A percentile compares a stretch with the other conserved stretches of the same genome.
Evolutionary conservation across 2,329 filamentous ascomycete species (phyloP).

Genomic region (Reticulascus tulasneorum): DNA sequence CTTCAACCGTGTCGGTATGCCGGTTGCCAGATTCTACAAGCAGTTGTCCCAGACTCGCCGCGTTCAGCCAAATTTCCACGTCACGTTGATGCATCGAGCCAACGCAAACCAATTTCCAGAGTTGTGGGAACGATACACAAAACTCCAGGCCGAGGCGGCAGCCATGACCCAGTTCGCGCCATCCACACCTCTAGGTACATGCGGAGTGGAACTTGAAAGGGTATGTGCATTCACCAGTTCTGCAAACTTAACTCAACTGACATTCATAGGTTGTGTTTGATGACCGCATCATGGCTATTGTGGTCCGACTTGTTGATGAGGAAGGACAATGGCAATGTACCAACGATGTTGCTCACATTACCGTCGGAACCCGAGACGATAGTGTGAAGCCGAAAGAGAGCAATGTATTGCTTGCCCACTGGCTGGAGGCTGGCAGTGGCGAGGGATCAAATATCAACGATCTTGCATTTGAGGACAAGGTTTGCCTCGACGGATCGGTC

Average conservation of each 20-base stretch:
- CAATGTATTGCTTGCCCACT: slow-evolving; percentile 74
- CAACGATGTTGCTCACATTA: slow-evolving; percentile 82
- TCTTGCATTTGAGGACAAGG: slow-evolving; percentile 45
- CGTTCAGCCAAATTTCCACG: slow-evolving; percentile 83
- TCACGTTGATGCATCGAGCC: slow-evolving; percentile 85
- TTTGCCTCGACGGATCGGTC: slow-evolving; percentile 43
- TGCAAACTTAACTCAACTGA: not conserved
- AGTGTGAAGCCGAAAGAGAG: slow-evolving; percentile 89
- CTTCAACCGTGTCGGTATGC: slow-evolving; percentile 48
- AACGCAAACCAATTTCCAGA: slow-evolving; percentile 56
- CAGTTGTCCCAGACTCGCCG: slow-evolving; percentile 70
- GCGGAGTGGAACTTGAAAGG: slow-evolving; percentile 60
- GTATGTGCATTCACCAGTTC: slow-evolving; percentile 27
- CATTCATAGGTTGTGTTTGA: slow-evolving; percentile 70
- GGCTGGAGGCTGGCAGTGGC: slow-evolving; percentile 58
- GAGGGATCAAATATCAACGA: slow-evolving; percentile 42
- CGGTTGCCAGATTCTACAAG: slow-evolving; percentile 65
- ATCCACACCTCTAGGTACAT: slow-evolving; percentile 51
- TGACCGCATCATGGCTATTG: slow-evolving; percentile 83
- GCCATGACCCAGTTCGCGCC: slow-evolving; percentile 27
- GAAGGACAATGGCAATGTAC: slow-evolving; percentile 60
- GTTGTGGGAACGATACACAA: slow-evolving; percentile 70
- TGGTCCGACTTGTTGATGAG: slow-evolving; percentile 66
- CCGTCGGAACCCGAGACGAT: slow-evolving; percentile 73
- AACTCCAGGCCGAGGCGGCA: slow-evolving; percentile 49